Conservation (phyloP, 345 rosid species). For the Bruguiera gymnorhiza region DNA sequence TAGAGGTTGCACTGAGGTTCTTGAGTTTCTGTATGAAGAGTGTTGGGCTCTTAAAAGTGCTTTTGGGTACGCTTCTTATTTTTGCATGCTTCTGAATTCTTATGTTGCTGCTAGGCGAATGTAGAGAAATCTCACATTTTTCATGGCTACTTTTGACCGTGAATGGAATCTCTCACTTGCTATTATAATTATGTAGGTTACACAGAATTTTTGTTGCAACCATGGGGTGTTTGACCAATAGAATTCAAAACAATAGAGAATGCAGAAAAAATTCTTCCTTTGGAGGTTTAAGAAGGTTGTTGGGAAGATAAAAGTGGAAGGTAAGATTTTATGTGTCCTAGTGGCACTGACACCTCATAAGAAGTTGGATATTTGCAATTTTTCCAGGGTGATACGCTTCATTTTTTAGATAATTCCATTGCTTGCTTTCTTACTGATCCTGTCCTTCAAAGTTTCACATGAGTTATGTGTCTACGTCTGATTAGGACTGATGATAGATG, state of each 20-base stretch:
- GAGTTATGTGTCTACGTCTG: too few relatives aligned
- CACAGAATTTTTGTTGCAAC: conserved; percentile 80
- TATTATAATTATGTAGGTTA: conserved; percentile 40
- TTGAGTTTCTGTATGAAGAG: conserved; percentile 83
- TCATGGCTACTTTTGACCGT: conserved; percentile 6
- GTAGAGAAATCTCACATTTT: conserved; percentile 27
- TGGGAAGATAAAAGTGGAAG: conserved; percentile 86
- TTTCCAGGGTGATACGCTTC: background rate
- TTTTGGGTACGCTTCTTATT: conserved; percentile 63
- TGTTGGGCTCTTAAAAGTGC: conserved; percentile 83
- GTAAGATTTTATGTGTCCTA: conserved; percentile 33
- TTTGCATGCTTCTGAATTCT: conserved; percentile 9
- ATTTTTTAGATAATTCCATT: background rate
- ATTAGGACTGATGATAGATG: background rate
- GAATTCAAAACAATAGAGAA: conserved; percentile 41
- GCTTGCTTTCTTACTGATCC: too few relatives aligned
- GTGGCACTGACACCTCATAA: background rate
- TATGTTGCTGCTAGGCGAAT: conserved; percentile 3
- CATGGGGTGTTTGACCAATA: conserved; percentile 52
- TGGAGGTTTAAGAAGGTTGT: conserved; percentile 55
- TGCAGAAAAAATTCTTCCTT: conserved; percentile 40
- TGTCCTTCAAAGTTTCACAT: too few relatives aligned
- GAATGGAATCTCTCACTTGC: conserved; percentile 6
- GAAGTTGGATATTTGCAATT: conserved; percentile 1
- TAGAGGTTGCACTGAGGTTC: conserved; percentile 82